These are phyloP conservation scores for Gastrodia elata DNA, from an alignment of 106 monocot genomes.

Conservation along the genomic window DNA sequence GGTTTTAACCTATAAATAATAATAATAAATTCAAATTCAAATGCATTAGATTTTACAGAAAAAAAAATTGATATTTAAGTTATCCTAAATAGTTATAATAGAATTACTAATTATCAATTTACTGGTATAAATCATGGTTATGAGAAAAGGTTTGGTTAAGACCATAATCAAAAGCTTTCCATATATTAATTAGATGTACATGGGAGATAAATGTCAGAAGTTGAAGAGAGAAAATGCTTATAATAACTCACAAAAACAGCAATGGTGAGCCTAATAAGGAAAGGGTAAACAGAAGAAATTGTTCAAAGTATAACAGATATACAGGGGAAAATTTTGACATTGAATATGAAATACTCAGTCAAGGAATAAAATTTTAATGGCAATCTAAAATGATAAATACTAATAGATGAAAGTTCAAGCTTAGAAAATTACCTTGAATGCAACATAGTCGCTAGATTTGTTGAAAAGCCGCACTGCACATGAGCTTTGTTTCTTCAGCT, in stretches of 20 bases:
- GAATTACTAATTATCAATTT: no score
- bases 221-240: neutral
- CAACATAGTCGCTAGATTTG: slow-evolving; percentile 55
- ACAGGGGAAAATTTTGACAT: neutral
- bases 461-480: slow-evolving; percentile 60
- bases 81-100: no score
- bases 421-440: slow-evolving; percentile 60
- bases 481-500: slow-evolving; percentile 78
- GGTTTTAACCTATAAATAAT: slow-evolving; percentile 60
- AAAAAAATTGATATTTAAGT: no score
- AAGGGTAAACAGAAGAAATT: neutral
- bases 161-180: no score
- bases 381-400: neutral
- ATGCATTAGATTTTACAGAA: neutral
- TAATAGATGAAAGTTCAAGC: neutral
- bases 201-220: no score
- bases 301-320: neutral
- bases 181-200: no score
- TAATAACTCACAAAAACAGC: neutral
- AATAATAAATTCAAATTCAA: neutral
- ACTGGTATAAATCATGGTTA: no score
- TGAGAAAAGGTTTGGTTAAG: no score
- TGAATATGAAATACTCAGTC: neutral
- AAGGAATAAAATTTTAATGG: neutral
- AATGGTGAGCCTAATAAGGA: neutral